Evolutionary conservation across 768 basidiomycete species (phyloP), one percentile per base, ranked within the genome.

Genomic region (Termitomyces sp.): DNA sequence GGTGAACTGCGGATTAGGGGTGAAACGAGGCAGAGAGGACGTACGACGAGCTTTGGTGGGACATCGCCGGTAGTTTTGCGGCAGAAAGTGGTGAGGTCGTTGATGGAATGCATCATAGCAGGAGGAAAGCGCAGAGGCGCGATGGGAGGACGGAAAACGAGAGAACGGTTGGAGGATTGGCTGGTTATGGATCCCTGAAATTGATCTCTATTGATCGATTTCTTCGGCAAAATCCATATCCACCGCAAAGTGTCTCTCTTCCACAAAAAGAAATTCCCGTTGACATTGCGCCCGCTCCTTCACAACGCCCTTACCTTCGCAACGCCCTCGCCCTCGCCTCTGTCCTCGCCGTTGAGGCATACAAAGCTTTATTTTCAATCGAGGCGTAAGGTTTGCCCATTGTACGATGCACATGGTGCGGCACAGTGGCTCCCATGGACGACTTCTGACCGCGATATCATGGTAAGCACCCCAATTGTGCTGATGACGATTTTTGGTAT

Each of bases 31-130:
- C 32, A 22, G 37, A 9, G 46, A 26, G 55, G n/a, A 78, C 89
- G 56, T 75, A 91, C 91, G 56, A 95, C 89, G 43, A 94, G 85
- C 66, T 88, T 91, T 43, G 90, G 84, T 11, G 93, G 93, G 21
- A 93, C 85, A 79, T 92, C 87, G 45, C 93, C 93, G 0, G 80
- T 80, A 0, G 93, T 90, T 68, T 85, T 85, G 58, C 88, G 80
- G 66, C 87, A 88, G 66, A 84, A 90, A 1, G 92, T 93, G 10
- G 91, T 93, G 63, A 95, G 77, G 73, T 94, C 92, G 64, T 90
- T 90, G 61, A 94, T 90, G 48, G 91, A 90, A 67, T 92, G 89
- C 49, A 81, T 74, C 75, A 77, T 77, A 22, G 45, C 54, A 55
- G 55, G 60, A 56, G 61, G 44, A 14, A 52, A 45, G 56, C 53